Conservation (phyloP, 805 yeast species). For the Candida bentonensis region DNA sequence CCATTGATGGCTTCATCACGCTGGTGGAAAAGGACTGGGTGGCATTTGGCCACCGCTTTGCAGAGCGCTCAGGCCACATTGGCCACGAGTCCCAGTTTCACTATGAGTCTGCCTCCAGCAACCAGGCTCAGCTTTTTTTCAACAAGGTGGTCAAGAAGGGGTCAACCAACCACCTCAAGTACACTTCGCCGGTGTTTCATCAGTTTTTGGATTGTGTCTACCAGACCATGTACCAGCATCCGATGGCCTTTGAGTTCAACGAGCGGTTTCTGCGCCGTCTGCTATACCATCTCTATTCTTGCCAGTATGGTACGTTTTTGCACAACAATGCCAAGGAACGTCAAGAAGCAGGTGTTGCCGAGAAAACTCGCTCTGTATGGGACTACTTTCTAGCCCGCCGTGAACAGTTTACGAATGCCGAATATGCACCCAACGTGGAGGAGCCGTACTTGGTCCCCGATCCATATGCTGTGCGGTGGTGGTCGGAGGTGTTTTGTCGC, state of each 20-base stretch:
- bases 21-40: slow-evolving; percentile 92
- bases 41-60: slow-evolving; percentile 83
- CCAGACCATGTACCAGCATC: slow-evolving; percentile 61
- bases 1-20: slow-evolving; percentile 73
- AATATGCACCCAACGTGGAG: slow-evolving; percentile 23
- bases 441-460: slow-evolving; percentile 38
- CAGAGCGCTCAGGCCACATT: slow-evolving; percentile 70
- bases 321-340: slow-evolving; percentile 61
- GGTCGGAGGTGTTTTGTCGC: slow-evolving; percentile 77
- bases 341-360: slow-evolving; percentile 25
- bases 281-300: slow-evolving; percentile 77
- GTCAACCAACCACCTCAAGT: slow-evolving; percentile 38
- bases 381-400: slow-evolving; percentile 75
- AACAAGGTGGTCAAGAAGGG: slow-evolving; percentile 36
- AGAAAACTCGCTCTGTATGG: slow-evolving; percentile 72
- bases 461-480: slow-evolving; percentile 58
- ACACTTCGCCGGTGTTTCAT: slow-evolving; percentile 84
- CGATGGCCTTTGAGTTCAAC: slow-evolving; percentile 67
- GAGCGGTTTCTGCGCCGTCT: slow-evolving; percentile 76
- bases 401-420: slow-evolving; percentile 48
- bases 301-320: slow-evolving; percentile 88
- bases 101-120: slow-evolving; percentile 13
- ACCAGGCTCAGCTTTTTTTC: slow-evolving; percentile 30
- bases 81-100: slow-evolving; percentile 6
- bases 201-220: slow-evolving; percentile 86